A percentile compares a stretch with the other conserved stretches of the same genome.
phyloP scores from a whole-genome alignment of 225 moss, liverwort and hornwort genomes.

The Antitrichia curtipendula region DNA sequence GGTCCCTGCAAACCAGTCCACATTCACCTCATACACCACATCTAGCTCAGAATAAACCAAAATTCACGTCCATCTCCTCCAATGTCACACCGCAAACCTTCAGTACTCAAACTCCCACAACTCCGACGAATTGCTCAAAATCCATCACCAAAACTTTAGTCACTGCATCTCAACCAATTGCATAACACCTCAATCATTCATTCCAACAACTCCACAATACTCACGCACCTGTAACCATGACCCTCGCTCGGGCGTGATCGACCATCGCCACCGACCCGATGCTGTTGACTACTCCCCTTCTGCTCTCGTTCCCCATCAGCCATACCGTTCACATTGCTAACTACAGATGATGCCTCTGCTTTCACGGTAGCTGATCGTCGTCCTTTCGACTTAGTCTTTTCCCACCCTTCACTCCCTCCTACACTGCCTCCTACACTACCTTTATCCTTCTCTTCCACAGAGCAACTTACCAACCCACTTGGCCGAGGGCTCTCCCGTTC shows the following conservation, averaged over 20 bases:
- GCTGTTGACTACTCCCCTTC: conserved; percentile 76
- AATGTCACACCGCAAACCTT: background rate
- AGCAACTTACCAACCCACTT: conserved; percentile 55
- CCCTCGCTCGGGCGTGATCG: conserved; percentile 89
- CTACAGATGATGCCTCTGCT: conserved; percentile 46
- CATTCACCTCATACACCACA: background rate
- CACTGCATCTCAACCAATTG: background rate
- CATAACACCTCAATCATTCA: background rate
- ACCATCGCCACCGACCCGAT: conserved; percentile 56
- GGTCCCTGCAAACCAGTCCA: background rate
- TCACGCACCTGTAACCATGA: conserved; percentile 76
- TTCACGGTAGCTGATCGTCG: conserved; percentile 71
- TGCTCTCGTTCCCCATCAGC: conserved; percentile 74
- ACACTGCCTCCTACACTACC: conserved; percentile 9
- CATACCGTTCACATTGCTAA: conserved; percentile 39
- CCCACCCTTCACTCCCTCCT: conserved; percentile 53
- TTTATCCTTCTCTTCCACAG: conserved; percentile 81
- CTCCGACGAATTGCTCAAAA: background rate
- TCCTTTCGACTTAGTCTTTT: conserved; percentile 86
- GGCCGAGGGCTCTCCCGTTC: conserved; percentile 81
- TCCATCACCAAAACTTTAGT: background rate
- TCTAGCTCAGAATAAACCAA: background rate
- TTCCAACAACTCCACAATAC: background rate
- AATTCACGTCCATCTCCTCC: background rate
- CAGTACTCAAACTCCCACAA: background rate